Base-by-base conservation (phyloP, 2,329 filamentous ascomycete species). In the Cladosporium sp. region DNA sequence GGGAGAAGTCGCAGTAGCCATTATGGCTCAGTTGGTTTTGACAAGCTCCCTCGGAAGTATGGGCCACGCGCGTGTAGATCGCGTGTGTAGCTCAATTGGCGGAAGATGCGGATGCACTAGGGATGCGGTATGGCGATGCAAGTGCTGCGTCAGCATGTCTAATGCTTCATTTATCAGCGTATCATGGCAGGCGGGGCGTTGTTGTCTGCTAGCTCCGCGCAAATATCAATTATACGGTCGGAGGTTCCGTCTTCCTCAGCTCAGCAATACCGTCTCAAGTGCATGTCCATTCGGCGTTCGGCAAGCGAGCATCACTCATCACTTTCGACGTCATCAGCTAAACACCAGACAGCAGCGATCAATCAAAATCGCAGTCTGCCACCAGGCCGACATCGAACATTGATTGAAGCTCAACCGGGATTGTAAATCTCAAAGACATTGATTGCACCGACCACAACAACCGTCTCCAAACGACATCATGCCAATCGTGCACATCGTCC, bases 401-500 rank as follows among this genome's bases (percentile, higher is more conserved):
- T 28, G 12, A 45, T 19, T 12, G 15, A n/a, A 22, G 22, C 3
- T 22, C 11, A 20, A 30, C 7, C 9, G 30, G 43, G n/a, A 11
- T 14, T n/a, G 9, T 15, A 3, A 45, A 20, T 7, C 15, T 20
- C 12, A 3, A n/a, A 12, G 30, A 34, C n/a, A n/a, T 34, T 9
- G 8, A 34, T 34, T 12, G 30, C 11, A 45, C 5, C 42, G 22
- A 47, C 43, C 2, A 5, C 9, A 12, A 7, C 19, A 45, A 25
- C 25, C 42, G 28, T 15, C 2, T 17, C 15, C 15, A 22, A 12
- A 8, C 43, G 5, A 17, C 25, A 50, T n/a, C 19, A 88, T 88
- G 86, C 69, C 84, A 0, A 78, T 89, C 64, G 76, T 83, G n/a
- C 88, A 90, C 69, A 80, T 89, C 52, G 86, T 90, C 3, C 75